Percentiles rank a stretch among this genome's conserved stretches.
Conservation (phyloP, 1,284 basidiomycete genomes). For the Afroboletus lepidellus region DNA sequence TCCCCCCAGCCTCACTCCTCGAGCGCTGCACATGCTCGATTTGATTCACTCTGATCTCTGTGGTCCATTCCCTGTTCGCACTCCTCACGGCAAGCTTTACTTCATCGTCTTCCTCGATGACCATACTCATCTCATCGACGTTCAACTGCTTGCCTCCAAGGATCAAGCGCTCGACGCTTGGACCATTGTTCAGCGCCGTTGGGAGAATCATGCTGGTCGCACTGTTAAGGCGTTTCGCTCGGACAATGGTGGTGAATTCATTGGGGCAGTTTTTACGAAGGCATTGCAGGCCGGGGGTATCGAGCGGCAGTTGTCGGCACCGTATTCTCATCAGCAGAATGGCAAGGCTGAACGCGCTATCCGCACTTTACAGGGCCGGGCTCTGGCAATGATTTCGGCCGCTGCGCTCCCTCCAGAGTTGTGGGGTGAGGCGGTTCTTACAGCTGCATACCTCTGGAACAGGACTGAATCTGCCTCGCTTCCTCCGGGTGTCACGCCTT, state of each 20-base stretch:
- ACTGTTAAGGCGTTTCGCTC: not conserved
- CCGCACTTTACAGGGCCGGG: not conserved
- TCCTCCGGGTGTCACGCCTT: not conserved
- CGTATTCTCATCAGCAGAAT: not conserved
- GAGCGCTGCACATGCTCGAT: not conserved
- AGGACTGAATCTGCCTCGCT: rapidly evolving
- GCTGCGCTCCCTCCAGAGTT: not conserved
- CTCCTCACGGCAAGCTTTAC: not conserved
- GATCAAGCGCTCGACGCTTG: not conserved
- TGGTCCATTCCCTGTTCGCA: not conserved
- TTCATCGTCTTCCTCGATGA: conserved; percentile 2
- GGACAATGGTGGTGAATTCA: not conserved
- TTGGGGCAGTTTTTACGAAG: not conserved
- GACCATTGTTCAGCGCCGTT: not conserved
- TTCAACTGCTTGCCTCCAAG: not conserved
- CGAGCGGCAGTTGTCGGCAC: not conserved
- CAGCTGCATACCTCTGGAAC: not conserved
- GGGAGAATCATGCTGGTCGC: not conserved
- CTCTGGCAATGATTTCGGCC: not conserved
- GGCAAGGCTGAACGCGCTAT: not conserved
- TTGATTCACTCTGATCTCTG: not conserved
- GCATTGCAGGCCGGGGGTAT: not conserved
- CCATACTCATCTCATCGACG: not conserved
- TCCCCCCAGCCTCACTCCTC: rapidly evolving
- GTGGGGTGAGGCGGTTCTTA: not conserved